Percentiles rank a stretch among this genome's conserved stretches.
These are phyloP conservation scores for Centaurea solstitialis DNA, from an alignment of 129 eudicot species.

Conservation along the genomic window DNA sequence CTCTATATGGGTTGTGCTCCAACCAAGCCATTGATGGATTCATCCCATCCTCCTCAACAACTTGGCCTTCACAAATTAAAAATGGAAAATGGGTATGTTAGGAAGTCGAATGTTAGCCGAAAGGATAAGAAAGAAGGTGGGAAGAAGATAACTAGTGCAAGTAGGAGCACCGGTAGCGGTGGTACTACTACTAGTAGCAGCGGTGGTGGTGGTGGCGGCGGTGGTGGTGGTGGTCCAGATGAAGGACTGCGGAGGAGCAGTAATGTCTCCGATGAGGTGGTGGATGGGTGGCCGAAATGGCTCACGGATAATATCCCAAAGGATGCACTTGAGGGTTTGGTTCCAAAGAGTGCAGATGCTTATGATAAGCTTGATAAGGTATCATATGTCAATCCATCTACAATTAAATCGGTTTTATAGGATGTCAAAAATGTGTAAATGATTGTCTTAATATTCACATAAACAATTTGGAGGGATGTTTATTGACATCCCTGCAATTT, in stretches of 20 bases:
- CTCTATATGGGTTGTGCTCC: conserved; percentile 48
- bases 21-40: conserved; percentile 33
- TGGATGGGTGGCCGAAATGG: conserved; percentile 75
- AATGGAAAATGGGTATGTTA: conserved; percentile 42
- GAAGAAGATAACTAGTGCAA: not conserved
- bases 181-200: not conserved
- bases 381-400: no score
- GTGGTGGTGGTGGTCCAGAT: not conserved
- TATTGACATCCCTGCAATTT: no score
- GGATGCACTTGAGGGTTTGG: conserved; percentile 47
- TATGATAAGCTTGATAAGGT: conserved; percentile 64
- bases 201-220: conserved; percentile 5
- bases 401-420: no score
- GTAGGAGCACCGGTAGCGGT: not conserved
- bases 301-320: conserved; percentile 47
- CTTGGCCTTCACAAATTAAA: conserved; percentile 37
- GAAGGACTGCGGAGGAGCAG: not conserved
- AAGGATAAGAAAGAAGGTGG: not conserved
- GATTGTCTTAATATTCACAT: no score
- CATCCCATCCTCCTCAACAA: conserved; percentile 28
- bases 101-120: not conserved
- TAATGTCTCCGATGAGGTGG: conserved; percentile 23
- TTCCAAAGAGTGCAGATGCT: conserved; percentile 58
- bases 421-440: no score
- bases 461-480: no score